phyloP scores from a whole-genome alignment of 129 eudicot species.

The Helianthus annuus region HanXRQr2.0-SUNRISE NC_035441.2:124831611-124832110 shows the following conservation, averaged over 20 bases:
- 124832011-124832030: conserved; percentile 11
- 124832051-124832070: conserved; percentile 60
- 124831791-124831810: conserved; percentile 79
- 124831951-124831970: conserved; percentile 59
- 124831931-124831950: conserved; percentile 70
- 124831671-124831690: conserved; percentile 38
- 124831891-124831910: conserved; percentile 9
- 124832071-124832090: conserved; percentile 51
- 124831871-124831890: conserved; percentile 15
- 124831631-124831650: conserved; percentile 66
- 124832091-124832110: conserved; percentile 67
- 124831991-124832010: conserved; percentile 4
- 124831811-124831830: conserved; percentile 68
- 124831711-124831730: conserved; percentile 35
- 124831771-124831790: conserved; percentile 75
- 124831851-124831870: background rate
- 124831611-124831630: conserved; percentile 57
- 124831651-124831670: conserved; percentile 46
- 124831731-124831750: conserved; percentile 62
- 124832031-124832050: conserved; percentile 42
- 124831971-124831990: conserved; percentile 42
- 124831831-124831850: conserved; percentile 2
- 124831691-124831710: conserved; percentile 42
- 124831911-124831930: conserved; percentile 41
- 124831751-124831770: conserved; percentile 66